A percentile compares a stretch with the other conserved stretches of the same genome.
phyloP scores from a whole-genome alignment of 805 yeast genomes.

The Naumovozyma dairenensis region DNA sequence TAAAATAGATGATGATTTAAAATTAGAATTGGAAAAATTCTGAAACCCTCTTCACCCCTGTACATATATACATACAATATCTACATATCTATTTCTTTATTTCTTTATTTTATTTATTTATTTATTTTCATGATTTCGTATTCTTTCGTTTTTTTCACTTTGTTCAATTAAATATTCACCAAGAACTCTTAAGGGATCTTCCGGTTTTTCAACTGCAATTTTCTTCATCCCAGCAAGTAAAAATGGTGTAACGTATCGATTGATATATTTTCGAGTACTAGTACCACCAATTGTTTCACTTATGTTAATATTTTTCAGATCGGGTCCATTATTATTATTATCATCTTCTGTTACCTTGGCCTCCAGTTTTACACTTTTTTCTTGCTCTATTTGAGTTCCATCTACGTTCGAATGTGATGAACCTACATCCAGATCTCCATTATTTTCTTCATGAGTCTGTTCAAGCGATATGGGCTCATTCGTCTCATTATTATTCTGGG shows the following conservation, averaged over 20 bases:
- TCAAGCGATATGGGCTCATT: too few species aligned
- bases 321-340: background rate
- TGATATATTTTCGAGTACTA: slow-evolving; percentile 58
- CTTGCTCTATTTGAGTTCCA: background rate
- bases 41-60: slow-evolving; percentile 23
- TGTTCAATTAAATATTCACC: slow-evolving; percentile 45
- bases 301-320: slow-evolving; percentile 11
- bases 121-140: background rate
- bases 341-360: background rate
- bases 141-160: slow-evolving; percentile 16
- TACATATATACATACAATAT: slow-evolving; percentile 3
- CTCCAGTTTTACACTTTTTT: background rate
- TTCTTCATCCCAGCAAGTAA: slow-evolving; percentile 53
- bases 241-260: slow-evolving; percentile 52
- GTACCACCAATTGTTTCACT: slow-evolving; percentile 61
- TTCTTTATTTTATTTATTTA: slow-evolving; percentile 1
- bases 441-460: too few species aligned
- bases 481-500: too few species aligned
- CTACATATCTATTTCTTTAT: background rate
- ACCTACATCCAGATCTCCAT: too few species aligned
- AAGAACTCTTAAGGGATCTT: slow-evolving; percentile 41
- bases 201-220: slow-evolving; percentile 43
- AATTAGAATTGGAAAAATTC: slow-evolving; percentile 31
- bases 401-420: too few species aligned
- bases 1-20: slow-evolving; percentile 35